A percentile compares a stretch with the other conserved stretches of the same genome.
phyloP scores from a whole-genome alignment of 192 early-diverging fungal species.

The Allomyces macrogynus region DNA sequence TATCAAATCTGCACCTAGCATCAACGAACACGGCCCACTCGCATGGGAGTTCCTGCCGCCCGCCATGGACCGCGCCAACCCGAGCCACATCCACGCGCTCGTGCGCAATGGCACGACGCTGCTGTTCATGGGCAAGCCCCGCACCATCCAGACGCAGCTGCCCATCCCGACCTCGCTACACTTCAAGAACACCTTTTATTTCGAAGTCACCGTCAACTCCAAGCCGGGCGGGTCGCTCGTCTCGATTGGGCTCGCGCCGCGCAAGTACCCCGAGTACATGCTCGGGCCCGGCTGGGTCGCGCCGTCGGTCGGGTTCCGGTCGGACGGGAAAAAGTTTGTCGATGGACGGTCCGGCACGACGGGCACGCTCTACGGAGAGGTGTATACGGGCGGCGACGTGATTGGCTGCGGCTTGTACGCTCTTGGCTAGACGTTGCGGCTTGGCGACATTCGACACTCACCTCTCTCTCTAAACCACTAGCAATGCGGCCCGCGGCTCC shows the following conservation, averaged over 20 bases:
- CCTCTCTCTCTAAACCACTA: neutral
- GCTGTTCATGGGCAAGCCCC: neutral
- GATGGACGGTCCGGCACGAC: neutral
- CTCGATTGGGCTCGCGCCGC: neutral
- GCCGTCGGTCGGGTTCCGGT: neutral
- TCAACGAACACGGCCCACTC: neutral
- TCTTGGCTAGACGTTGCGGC: neutral
- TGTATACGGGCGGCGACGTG: neutral
- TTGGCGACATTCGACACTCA: neutral
- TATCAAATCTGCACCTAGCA: neutral
- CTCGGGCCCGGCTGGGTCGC: neutral
- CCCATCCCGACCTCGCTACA: neutral
- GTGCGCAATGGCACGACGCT: neutral
- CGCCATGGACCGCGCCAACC: neutral
- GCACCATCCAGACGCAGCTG: neutral
- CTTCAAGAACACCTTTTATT: neutral
- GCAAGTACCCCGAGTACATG: neutral
- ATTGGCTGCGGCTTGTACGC: neutral
- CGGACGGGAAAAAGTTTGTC: neutral
- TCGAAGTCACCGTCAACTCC: neutral
- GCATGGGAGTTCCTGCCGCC: neutral
- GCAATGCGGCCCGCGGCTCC: neutral
- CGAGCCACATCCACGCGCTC: neutral
- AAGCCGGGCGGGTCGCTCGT: neutral
- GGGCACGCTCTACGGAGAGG: neutral